Evolutionary conservation across 805 yeast species (phyloP), one percentile per base, ranked within the genome.

Genomic region (Pichia nakasei): DNA sequence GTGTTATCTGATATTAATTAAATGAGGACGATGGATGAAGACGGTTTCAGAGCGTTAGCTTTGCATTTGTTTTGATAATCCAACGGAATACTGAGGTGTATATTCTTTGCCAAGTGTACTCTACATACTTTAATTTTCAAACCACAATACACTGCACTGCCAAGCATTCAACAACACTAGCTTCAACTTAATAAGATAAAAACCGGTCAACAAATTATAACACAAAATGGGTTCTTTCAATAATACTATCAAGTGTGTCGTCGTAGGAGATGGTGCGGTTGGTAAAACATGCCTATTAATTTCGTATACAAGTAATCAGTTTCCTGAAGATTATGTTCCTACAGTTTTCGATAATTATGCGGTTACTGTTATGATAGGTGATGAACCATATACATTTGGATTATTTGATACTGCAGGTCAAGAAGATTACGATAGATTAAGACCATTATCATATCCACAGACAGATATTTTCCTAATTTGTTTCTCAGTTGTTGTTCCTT

Each of bases 201-300:
- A 22, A 22, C 26, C 6, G 12, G 1, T 24, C 9, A 24, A 24
- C 5, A 11, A 24, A n/a, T n/a, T n/a, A n/a, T 24, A n/a, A 20
- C 8, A 27, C 13, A n/a, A 7, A 31, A 47, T 47, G 50, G 52
- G 48, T 22, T 40, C 51, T n/a, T 48, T 47, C 21, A 47, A 48
- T 22, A 49, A 49, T 41, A 49, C 81, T 47, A 74, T 85, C 65
- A 91, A 91, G 69, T 93, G 97, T 75, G 97, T 93, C 53, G 97
- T 91, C 52, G 97, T 93, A 45, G 98, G 98, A 53, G 98, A 93
- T 69, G 98, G 98, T 85, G 97, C 97, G 55, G 97, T 93, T 51
- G 98, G 98, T 57, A 91, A 88, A 61, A 91, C 97, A 18, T 91
- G 97, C 70, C 78, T 93, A 51, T 75, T 93, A 55, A 91, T 91